Percentiles rank a stretch among this genome's conserved stretches.
Conservation (phyloP, 2,329 filamentous ascomycete species). For the Nemania abortiva region DNA sequence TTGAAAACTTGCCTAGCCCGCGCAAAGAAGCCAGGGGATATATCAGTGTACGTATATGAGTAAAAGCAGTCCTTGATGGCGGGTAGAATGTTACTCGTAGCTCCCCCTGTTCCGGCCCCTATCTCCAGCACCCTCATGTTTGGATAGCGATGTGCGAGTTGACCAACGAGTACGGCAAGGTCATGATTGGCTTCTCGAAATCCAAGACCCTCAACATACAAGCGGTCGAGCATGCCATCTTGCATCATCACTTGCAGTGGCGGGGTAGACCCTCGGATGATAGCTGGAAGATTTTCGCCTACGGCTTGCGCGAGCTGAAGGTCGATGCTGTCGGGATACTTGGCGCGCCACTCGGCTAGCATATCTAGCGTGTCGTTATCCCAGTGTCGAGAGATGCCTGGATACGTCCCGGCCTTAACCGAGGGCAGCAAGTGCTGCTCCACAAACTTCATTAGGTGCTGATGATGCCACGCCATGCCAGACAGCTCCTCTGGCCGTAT, state of each 20-base stretch:
- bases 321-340: constrained; percentile 7
- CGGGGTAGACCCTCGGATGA: background rate
- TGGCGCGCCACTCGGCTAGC: constrained; percentile 11
- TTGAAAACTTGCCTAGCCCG: background rate
- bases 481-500: constrained; percentile 2
- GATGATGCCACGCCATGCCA: background rate
- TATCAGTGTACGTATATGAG: constrained; percentile 14
- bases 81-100: background rate
- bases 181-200: background rate
- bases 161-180: constrained; percentile 6
- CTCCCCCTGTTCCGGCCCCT: constrained; percentile 5
- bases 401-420: constrained; percentile 12
- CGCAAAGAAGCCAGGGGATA: constrained; percentile 11
- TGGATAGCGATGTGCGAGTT: constrained; percentile 28
- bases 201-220: constrained; percentile 26
- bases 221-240: constrained; percentile 32
- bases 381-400: constrained; percentile 7
- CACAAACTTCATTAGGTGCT: constrained; percentile 21
- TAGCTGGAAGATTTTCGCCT: background rate
- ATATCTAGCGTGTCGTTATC: constrained; percentile 19
- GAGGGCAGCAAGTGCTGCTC: constrained; percentile 10
- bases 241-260: background rate
- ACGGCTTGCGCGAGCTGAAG: constrained; percentile 6
- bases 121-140: constrained; percentile 26
- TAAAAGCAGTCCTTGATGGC: background rate